Evolutionary conservation across 352 stramenopile species (phyloP).

Genomic region (Globisporangium polare): DNA sequence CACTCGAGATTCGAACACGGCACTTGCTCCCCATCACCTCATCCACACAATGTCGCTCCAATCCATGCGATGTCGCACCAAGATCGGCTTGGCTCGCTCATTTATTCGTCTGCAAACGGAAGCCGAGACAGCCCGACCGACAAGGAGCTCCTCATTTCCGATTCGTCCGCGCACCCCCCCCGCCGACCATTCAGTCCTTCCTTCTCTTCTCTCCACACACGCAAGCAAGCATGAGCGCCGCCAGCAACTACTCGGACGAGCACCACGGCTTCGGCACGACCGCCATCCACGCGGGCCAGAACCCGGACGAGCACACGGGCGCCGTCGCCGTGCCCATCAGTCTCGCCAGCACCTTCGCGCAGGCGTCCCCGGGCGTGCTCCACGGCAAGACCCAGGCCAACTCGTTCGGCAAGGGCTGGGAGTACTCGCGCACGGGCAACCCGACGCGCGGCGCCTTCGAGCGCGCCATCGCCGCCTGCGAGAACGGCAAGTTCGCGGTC

Average conservation of each 20-base stretch:
- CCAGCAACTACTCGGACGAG: constrained; percentile 62
- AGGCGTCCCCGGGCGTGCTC: constrained; percentile 71
- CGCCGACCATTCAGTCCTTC: constrained; percentile 3
- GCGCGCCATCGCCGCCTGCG: constrained; percentile 87
- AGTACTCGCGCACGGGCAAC: constrained; percentile 95
- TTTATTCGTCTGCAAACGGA: constrained; percentile 1
- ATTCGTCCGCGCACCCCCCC: constrained; percentile 2
- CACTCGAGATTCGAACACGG: background rate
- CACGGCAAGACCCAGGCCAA: constrained; percentile 69
- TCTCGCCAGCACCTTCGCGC: constrained; percentile 89
- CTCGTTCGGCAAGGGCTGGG: constrained; percentile 95
- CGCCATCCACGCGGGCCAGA: constrained; percentile 82
- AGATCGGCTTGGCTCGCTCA: background rate
- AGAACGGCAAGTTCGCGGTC: constrained; percentile 89
- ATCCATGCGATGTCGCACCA: background rate
- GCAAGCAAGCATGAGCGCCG: constrained; percentile 35
- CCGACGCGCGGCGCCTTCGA: constrained; percentile 95
- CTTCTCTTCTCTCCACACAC: background rate
- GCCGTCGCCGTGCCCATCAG: constrained; percentile 90
- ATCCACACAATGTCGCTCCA: background rate
- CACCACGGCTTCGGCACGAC: constrained; percentile 81
- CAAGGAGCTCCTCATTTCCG: constrained; percentile 12
- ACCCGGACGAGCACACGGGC: constrained; percentile 68
- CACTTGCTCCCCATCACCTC: background rate
- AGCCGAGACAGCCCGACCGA: background rate